Base-by-base conservation (phyloP, 2,329 filamentous ascomycete species). In the Curvularia sp. region DNA sequence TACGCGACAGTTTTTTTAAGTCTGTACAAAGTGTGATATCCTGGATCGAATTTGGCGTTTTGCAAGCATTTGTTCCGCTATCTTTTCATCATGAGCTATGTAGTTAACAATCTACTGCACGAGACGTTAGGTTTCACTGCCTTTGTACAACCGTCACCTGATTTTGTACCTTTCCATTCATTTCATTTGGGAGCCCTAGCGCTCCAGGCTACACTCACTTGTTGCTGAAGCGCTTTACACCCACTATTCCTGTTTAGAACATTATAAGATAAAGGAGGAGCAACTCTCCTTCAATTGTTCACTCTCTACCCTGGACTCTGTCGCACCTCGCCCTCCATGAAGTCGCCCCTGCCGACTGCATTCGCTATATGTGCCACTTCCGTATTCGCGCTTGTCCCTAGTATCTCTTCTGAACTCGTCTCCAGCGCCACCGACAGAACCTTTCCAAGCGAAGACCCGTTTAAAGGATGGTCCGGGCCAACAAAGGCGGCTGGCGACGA, bases 61-160 rank as follows among this genome's bases (percentile, higher is more conserved):
- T 58, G 42, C 46, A 48, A 25, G 55, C 55, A 58, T 57, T 58
- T 58, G 46, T 23, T 32, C n/a, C 47, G 41, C 9, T 46, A 21
- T 51, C 50, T 32, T 41, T 34, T 19, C 10, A 30, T n/a, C 36
- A 53, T 21, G 19, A 45, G 19, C 23, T 55, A 38, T 18, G 27
- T n/a, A 53, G 36, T 42, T 21, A 32, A 48, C 19, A 23, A 30
- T 36, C 19, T 23, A 53, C 19, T 48, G 13, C 28, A 38, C 34
- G 13, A 9, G 39, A 10, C n/a, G 15, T 30, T 46, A 25, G 25
- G 41, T 18, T 46, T n/a, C 25, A 32, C 27, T 18, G 18, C 5
- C 25, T 46, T 46, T 7, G 2, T 19, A 46, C n/a, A 43, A 18
- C 9, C 19, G 9, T 19, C 21, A 13, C n/a, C n/a, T 32, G 21